Base-by-base conservation (phyloP, 2,329 filamentous ascomycete genomes). In the Metarhizium anisopliae region DNA sequence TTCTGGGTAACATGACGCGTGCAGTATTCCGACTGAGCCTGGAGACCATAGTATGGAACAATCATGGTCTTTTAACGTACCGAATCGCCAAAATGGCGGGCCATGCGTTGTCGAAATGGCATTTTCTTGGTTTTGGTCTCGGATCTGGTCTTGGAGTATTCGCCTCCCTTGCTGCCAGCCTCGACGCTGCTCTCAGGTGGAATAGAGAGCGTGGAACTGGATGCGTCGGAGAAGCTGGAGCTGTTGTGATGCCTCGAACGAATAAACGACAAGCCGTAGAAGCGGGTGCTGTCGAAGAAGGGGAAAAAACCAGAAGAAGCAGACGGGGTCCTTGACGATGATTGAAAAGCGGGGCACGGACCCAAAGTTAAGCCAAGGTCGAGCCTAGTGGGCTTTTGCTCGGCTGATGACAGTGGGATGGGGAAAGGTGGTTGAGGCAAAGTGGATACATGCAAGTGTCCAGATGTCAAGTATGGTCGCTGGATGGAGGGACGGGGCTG, bases 51-150 rank as follows among this genome's bases (percentile, higher is more conserved):
- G 35, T 8, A 43, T 14, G 38, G 16, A 40, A 5, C 13, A 42
- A n/a, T 5, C 8, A 30, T 30, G 8, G 4, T 35, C 30, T 13
- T 56, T 55, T 58, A 58, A 66, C 73, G 64, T 71, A 76, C 73
- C 60, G 74, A 71, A 61, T 77, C 75, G 64, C 75, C 75, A 58
- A 77, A 74, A 52, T 74, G 74, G 65, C 75, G 75, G 53, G 74
- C 74, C 67, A 77, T 72, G 55, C 70, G 69, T 60, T 73, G 67
- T 54, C 71, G 66, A 57, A 73, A 71, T 25, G 70, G 69, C 71
- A 73, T 73, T 56, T 61, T 70, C 43, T 50, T 47, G 18, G 47
- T 18, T 36, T 8, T 40, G 45, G 5, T 49, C 42, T 30, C 11
- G 47, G 32, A 50, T 47, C 50, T 42, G 30, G 43, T 50, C 47